Base-by-base conservation (phyloP, 192 early-diverging fungal genomes). In the Rhizoclosmatium sp. region DNA sequence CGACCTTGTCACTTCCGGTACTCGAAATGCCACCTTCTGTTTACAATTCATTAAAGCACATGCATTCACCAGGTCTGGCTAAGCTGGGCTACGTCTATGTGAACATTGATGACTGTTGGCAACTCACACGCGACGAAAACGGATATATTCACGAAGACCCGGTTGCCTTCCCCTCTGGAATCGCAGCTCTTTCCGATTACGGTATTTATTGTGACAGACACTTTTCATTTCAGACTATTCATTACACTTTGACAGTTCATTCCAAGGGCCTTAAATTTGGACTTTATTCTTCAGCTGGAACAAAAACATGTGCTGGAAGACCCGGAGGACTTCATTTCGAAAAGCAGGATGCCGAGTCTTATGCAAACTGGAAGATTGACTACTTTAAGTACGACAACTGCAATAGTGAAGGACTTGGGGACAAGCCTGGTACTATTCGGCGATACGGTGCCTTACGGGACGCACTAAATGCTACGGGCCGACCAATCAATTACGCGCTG, bases 331-430 rank as follows among this genome's bases (percentile, higher is more conserved):
- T 86, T 45, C 77, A 81, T 31, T 82, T 83, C 59, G 90, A 89
- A 61, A 69, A 80, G 0, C 59, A 76, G 40, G 91, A 92, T 75
- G 86, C 89, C 4, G 64, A 72, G 31, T 79, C 76, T 42, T 91
- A 84, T 81, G 87, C 88, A 10, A 21, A 49, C 2, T 91, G 89
- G 91, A 86, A 79, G 23, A 81, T 92, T 31, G 91, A 92, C 76
- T 91, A 85, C 81, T 77, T 91, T 4, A 92, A 92, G 69, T 83
- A 89, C 59, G 91, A 92, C 64, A 91, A 90, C 59, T 92, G 91
- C 78, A 82, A 84, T 60, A 81, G 82, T 58, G 59, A 89, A 78
- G 78, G 51, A 54, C 51, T 54, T 7, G 51, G 51, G 16, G 51
- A 54, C 51, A 1, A 82, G 75, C 45, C 10, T n/a, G 49, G 72